Base-by-base conservation (phyloP, 2,329 filamentous ascomycete species). In the Cercospora sp. region DNA sequence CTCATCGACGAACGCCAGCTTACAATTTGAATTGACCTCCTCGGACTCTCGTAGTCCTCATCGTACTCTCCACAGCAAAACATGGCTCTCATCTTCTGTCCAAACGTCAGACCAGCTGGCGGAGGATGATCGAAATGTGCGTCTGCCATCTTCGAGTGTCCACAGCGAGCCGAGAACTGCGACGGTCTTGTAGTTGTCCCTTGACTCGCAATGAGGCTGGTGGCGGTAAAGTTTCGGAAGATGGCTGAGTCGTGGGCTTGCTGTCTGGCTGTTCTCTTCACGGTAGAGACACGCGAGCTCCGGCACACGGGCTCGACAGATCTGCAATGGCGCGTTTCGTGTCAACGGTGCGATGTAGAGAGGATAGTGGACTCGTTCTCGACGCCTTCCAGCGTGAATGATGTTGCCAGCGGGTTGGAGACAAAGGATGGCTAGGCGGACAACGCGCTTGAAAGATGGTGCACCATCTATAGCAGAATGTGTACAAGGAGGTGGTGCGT, bases 1-100 rank as follows among this genome's bases (percentile, higher is more conserved):
- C 13, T 13, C 16, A 13, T 49, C 10, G 26, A 32, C 30, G 16
- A 12, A 9, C 9, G 4, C 37, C 32, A 26, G 66, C 72, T 58
- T 67, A 76, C 74, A 43, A 76, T 76, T 53, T 73, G 69, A 32
- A 75, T 58, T 16, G 70, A 63, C 32, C 66, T 69, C 53, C 65
- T 59, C 5, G 72, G 69, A 43, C 66, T 66, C 30, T 71, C 67
- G 40, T 73, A 73, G 16, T 74, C 71, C 5, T 75, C 73, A 30
- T 73, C 71, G 28, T 74, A 65, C 7, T 61, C 58, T 16, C 62
- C 73, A 61, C 74, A 74, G 66, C 72, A 73, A 9, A 75, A 71
- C 49, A 74, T 66, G 45, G 65, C 60, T 59, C 67, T 71, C 60
- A 73, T 66, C 49, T 68, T 74, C 9, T 62, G 62, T 55, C 70